Evolutionary conservation across 78 protist species (phyloP).

Genomic region (Dictyostelium intermedium): DNA sequence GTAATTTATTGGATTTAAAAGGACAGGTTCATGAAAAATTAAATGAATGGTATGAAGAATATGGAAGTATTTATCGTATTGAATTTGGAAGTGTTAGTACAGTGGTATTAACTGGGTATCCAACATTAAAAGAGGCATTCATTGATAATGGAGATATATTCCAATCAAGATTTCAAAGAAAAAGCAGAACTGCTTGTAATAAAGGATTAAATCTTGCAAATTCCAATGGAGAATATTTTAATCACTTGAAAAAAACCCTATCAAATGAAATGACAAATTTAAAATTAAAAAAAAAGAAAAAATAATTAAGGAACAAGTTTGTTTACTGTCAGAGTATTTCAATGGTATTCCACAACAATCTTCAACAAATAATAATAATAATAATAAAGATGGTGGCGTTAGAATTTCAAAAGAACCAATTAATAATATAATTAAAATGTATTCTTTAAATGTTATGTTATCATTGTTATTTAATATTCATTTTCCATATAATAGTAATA

Average conservation of each 20-base stretch:
- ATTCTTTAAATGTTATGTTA: neutral
- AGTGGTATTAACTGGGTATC: constrained; percentile 20
- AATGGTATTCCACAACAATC: neutral
- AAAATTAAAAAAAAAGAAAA: neutral
- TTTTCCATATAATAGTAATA: neutral
- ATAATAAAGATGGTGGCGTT: neutral
- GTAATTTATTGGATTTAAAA: neutral
- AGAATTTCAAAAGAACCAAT: neutral
- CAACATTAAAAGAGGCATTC: constrained; percentile 24
- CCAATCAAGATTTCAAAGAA: neutral
- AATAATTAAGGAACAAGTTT: neutral
- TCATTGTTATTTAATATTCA: neutral
- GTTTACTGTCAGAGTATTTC: neutral
- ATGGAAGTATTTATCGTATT: constrained; percentile 32
- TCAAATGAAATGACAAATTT: neutral
- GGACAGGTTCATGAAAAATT: neutral
- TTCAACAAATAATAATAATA: neutral
- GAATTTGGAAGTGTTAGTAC: constrained; percentile 33
- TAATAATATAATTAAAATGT: neutral
- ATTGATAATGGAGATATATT: neutral
- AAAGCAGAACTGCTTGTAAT: neutral
- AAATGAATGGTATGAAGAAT: constrained; percentile 3
- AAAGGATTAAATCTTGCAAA: neutral
- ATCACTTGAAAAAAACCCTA: neutral
- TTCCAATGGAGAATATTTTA: constrained; percentile 36